Evolutionary conservation across 2,329 filamentous ascomycete species (phyloP).

Genomic region (Fusarium xylarioides): DNA sequence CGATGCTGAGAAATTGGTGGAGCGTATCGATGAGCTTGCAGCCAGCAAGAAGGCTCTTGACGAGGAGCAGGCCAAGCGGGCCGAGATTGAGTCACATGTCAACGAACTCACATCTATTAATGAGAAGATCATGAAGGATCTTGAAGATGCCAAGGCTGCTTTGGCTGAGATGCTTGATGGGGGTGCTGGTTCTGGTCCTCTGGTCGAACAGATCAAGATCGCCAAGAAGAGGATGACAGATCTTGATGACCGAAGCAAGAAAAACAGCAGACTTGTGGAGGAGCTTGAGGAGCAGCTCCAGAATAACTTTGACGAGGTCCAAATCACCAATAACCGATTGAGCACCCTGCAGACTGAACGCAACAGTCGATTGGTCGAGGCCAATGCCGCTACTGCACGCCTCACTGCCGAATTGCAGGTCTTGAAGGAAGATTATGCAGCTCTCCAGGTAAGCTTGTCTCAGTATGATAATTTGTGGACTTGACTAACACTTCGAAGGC

Average conservation of each 20-base stretch:
- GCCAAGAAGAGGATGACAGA: conserved; percentile 73
- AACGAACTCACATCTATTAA: conserved; percentile 66
- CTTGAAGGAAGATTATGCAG: conserved; percentile 74
- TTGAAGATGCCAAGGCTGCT: conserved; percentile 67
- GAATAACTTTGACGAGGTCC: conserved; percentile 92
- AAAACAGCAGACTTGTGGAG: conserved; percentile 90
- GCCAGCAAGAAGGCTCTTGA: conserved; percentile 67
- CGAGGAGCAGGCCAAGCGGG: conserved; percentile 66
- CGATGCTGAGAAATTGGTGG: conserved; percentile 73
- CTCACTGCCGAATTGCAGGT: conserved; percentile 75
- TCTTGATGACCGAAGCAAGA: conserved; percentile 77
- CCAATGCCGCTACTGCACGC: conserved; percentile 68
- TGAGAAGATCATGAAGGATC: conserved; percentile 67
- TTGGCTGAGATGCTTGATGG: conserved; percentile 64
- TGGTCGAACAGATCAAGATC: conserved; percentile 65
- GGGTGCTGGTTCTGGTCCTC: conserved; percentile 53
- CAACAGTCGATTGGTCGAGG: conserved; percentile 80
- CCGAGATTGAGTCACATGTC: conserved; percentile 65
- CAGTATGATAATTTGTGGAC: background rate
- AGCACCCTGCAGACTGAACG: conserved; percentile 83
- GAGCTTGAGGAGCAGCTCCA: conserved; percentile 97
- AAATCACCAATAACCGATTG: conserved; percentile 83
- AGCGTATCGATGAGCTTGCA: conserved; percentile 66
- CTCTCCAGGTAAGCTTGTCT: conserved; percentile 74
- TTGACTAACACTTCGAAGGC: conserved; percentile 55